phyloP scores from a whole-genome alignment of 345 rosid genomes.

The Excoecaria agallocha region DNA sequence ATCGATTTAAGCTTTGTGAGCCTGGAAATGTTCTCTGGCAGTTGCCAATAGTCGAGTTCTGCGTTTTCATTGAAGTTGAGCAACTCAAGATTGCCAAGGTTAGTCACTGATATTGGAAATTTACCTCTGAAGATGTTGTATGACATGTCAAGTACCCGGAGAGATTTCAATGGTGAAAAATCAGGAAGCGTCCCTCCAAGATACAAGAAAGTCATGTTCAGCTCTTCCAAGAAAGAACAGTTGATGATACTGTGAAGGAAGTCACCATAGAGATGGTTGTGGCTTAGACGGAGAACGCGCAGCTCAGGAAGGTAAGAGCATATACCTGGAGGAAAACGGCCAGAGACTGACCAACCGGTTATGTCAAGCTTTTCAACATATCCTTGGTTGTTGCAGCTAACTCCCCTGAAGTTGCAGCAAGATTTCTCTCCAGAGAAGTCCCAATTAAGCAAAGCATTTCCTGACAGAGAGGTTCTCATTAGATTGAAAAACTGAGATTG shows the following conservation, averaged over 20 bases:
- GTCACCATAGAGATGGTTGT: slow-evolving; percentile 50
- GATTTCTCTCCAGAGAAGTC: slow-evolving; percentile 34
- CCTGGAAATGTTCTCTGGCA: slow-evolving; percentile 30
- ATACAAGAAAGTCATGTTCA: slow-evolving; percentile 16
- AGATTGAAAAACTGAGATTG: slow-evolving; percentile 66
- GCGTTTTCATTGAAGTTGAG: slow-evolving; percentile 31
- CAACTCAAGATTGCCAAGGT: slow-evolving; percentile 28
- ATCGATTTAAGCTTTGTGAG: slow-evolving; percentile 55
- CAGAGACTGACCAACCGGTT: slow-evolving; percentile 57
- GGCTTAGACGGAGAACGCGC: slow-evolving; percentile 62
- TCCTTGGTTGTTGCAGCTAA: slow-evolving; percentile 58
- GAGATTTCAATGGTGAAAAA: slow-evolving; percentile 27
- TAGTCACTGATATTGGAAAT: slow-evolving; percentile 29
- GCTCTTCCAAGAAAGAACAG: slow-evolving; percentile 65
- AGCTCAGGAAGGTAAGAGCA: slow-evolving; percentile 70
- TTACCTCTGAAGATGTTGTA: slow-evolving; percentile 28
- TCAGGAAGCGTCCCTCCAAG: slow-evolving; percentile 26
- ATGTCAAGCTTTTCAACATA: slow-evolving; percentile 57
- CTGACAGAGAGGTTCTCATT: slow-evolving; percentile 53
- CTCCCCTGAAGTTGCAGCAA: slow-evolving; percentile 66
- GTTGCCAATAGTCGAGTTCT: slow-evolving; percentile 23
- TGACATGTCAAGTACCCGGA: slow-evolving; percentile 26
- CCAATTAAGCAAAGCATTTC: slow-evolving; percentile 59
- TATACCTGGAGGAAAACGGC: slow-evolving; percentile 54
- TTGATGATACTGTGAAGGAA: slow-evolving; percentile 52